A percentile compares a stretch with the other conserved stretches of the same genome.
Conservation (phyloP, 2,329 filamentous ascomycete species). For the Aspergillus vadensis region DNA sequence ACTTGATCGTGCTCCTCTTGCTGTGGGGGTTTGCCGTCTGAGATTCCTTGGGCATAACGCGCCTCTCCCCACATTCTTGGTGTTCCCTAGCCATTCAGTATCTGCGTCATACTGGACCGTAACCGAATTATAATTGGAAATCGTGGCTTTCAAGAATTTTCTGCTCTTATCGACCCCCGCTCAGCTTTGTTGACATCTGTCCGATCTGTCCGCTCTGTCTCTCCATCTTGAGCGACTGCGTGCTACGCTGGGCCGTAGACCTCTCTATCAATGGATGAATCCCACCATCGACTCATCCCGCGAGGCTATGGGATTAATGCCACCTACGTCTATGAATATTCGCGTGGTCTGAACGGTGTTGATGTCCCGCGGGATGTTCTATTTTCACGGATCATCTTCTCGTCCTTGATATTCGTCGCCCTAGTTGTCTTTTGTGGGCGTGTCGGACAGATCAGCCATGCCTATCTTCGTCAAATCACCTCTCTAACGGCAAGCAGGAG, state of each 20-base stretch:
- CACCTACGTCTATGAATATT: conserved; percentile 46
- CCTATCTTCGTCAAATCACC: conserved; percentile 48
- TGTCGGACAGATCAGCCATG: conserved; percentile 46
- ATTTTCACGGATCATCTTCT: conserved; percentile 44
- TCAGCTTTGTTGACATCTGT: conserved; percentile 4
- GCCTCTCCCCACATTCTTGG: conserved; percentile 23
- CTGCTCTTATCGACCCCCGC: background rate
- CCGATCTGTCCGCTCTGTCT: conserved; percentile 5
- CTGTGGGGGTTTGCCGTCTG: background rate
- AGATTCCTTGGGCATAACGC: conserved; percentile 3
- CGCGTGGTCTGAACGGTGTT: conserved; percentile 42
- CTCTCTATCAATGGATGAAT: conserved; percentile 33
- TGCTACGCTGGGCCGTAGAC: conserved; percentile 5
- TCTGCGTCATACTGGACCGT: conserved; percentile 13
- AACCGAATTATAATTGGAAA: conserved; percentile 10
- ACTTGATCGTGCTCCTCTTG: background rate
- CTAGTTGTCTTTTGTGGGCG: conserved; percentile 44
- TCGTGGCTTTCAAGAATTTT: conserved; percentile 3
- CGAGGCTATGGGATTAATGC: conserved; percentile 36
- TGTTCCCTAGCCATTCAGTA: conserved; percentile 27
- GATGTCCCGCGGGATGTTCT: conserved; percentile 43
- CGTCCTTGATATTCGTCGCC: conserved; percentile 36
- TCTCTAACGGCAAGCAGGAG: conserved; percentile 38
- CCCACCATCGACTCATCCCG: conserved; percentile 25
- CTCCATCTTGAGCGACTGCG: conserved; percentile 8